Evolutionary conservation across 1,139 yeast species (phyloP).

Genomic region (Pneumocystis jirovecii): DNA sequence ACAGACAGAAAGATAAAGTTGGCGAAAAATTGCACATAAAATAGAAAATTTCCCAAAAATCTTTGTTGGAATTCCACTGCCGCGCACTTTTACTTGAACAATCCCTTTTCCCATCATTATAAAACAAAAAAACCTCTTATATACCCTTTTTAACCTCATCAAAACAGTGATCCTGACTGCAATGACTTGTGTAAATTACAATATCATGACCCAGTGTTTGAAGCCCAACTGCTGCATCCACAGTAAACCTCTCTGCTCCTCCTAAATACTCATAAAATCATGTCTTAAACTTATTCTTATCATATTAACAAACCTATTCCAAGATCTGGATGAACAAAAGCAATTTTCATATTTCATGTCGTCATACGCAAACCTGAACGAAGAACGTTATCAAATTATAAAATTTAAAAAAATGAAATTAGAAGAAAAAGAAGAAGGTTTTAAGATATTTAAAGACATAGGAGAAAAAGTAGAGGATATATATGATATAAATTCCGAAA

Average conservation of each 20-base stretch:
- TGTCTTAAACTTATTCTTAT: not conserved
- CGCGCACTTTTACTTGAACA: slow-evolving; percentile 54
- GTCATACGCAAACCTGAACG: not conserved
- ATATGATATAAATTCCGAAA: not conserved
- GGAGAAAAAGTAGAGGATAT: not conserved
- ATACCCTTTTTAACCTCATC: slow-evolving; percentile 52
- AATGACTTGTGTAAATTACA: slow-evolving; percentile 71
- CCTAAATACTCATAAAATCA: slow-evolving; percentile 25
- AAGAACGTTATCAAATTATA: not conserved
- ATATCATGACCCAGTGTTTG: slow-evolving; percentile 56
- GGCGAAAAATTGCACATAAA: slow-evolving; percentile 71
- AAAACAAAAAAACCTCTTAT: not conserved
- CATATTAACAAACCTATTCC: slow-evolving; percentile 46
- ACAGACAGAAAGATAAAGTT: slow-evolving; percentile 44
- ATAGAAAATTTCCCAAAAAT: slow-evolving; percentile 56
- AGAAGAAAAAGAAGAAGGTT: not conserved
- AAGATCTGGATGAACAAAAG: slow-evolving; percentile 87
- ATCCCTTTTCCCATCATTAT: slow-evolving; percentile 19
- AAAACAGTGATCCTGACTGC: slow-evolving; percentile 73
- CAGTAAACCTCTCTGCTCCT: slow-evolving; percentile 91
- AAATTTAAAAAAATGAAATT: not conserved
- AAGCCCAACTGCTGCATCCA: slow-evolving; percentile 84
- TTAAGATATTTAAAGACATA: slow-evolving; percentile 1
- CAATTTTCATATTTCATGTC: slow-evolving; percentile 36
- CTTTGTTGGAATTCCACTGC: slow-evolving; percentile 65